Evolutionary conservation across 2,329 filamentous ascomycete genomes (phyloP).

Genomic region (Penicillium sp.): DNA sequence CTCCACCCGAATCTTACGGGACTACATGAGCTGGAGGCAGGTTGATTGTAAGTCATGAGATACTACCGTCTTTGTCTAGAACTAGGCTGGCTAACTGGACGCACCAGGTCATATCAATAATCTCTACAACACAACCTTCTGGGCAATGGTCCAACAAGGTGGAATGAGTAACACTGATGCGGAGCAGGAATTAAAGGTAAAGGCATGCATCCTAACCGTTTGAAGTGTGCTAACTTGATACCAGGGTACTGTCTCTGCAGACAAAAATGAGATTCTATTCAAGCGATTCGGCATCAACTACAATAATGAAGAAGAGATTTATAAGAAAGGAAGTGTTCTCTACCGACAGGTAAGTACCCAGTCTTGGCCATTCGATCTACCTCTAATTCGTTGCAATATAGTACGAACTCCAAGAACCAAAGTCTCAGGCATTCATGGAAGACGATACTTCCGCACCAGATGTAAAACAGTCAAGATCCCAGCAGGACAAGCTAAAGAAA

Average conservation of each 20-base stretch:
- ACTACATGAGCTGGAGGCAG: constrained; percentile 97
- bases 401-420: constrained; percentile 64
- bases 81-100: neutral
- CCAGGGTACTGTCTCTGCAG: constrained; percentile 72
- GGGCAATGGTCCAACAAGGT: constrained; percentile 75
- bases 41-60: constrained; percentile 68
- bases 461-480: constrained; percentile 64
- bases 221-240: constrained; percentile 3
- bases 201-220: constrained; percentile 14
- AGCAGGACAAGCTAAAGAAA: constrained; percentile 77
- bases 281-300: constrained; percentile 89
- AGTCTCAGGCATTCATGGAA: constrained; percentile 23
- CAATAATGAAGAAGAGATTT: constrained; percentile 91
- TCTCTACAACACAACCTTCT: constrained; percentile 95
- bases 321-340: constrained; percentile 85
- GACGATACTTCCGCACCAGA: constrained; percentile 32
- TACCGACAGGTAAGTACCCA: constrained; percentile 62
- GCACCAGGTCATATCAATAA: constrained; percentile 90
- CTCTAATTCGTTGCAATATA: constrained; percentile 29
- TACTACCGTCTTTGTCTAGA: too few relatives aligned
- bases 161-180: constrained; percentile 72
- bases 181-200: constrained; percentile 70
- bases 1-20: constrained; percentile 70
- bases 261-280: constrained; percentile 97
- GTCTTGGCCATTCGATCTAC: neutral